These are phyloP conservation scores for Flammula alnicola DNA, from an alignment of 1,284 basidiomycete genomes.

Conservation along the genomic window DNA sequence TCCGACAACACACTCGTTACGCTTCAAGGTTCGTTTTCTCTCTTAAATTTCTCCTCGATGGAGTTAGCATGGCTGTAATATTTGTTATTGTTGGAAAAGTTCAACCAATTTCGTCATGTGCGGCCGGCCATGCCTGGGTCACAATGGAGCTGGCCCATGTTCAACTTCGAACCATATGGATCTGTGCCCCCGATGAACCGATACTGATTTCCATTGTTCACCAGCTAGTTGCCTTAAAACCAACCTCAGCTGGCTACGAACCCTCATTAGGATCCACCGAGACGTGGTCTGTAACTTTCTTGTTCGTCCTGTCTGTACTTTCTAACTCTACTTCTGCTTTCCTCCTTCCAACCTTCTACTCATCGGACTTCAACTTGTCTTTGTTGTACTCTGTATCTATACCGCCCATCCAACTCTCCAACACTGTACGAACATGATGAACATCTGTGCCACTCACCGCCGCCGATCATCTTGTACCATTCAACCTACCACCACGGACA, in stretches of 20 bases:
- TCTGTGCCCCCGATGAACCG: too few relatives aligned
- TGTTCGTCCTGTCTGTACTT: constrained; percentile 11
- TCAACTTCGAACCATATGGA: constrained; percentile 28
- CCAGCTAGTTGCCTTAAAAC: constrained; percentile 29
- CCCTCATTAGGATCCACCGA: constrained; percentile 24
- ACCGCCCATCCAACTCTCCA: background rate
- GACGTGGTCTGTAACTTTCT: constrained; percentile 35
- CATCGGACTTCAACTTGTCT: background rate
- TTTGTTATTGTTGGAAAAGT: constrained; percentile 10
- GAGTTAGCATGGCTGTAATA: background rate
- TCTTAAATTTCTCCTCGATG: constrained; percentile 11
- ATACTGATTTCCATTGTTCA: constrained; percentile 28
- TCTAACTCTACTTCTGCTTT: constrained; percentile 22
- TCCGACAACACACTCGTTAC: constrained; percentile 67
- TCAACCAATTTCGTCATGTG: constrained; percentile 28
- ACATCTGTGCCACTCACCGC: constrained; percentile 6
- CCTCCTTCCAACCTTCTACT: constrained; percentile 9
- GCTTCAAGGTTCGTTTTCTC: constrained; percentile 47
- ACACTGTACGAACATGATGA: background rate
- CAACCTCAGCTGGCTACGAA: constrained; percentile 25
- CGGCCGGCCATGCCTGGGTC: constrained; percentile 34
- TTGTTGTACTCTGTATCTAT: constrained; percentile 10
- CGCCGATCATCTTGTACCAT: constrained; percentile 10
- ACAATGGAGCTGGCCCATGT: constrained; percentile 40
- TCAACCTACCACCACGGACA: constrained; percentile 5